Percentiles rank a stretch among this genome's conserved stretches.
These are phyloP conservation scores for Corylus heterophylla DNA, from an alignment of 306 rosid species.

Conservation along the genomic window DNA sequence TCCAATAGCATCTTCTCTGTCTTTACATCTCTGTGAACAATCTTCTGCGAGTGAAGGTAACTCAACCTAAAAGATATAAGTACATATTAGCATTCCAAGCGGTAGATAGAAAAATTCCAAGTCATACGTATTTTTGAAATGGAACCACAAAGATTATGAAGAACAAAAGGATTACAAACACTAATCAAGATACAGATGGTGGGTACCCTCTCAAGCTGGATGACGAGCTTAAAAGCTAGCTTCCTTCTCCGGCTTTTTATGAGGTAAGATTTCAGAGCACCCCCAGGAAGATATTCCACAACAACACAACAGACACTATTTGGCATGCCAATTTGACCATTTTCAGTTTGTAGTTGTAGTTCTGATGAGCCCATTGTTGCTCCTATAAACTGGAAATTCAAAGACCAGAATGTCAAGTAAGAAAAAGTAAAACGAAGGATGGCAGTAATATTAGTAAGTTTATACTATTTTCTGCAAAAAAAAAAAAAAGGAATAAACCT, in stretches of 20 bases:
- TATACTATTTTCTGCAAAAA: too few species aligned
- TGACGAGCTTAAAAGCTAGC: conserved; percentile 83
- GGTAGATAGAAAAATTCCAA: not conserved
- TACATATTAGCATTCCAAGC: not conserved
- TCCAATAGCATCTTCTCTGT: conserved; percentile 96
- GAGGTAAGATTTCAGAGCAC: conserved; percentile 75
- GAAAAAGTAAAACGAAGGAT: conserved; percentile 1
- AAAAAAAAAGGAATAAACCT: not conserved
- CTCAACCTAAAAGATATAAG: conserved; percentile 66
- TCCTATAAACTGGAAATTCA: conserved; percentile 75
- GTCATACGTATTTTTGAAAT: conserved; percentile 10
- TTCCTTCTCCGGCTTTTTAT: conserved; percentile 93
- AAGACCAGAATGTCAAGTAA: conserved; percentile 14
- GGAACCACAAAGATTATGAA: conserved; percentile 23
- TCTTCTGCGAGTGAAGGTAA: conserved; percentile 93
- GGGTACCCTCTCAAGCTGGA: conserved; percentile 95
- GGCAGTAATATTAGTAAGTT: not conserved
- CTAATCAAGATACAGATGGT: not conserved
- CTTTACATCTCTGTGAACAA: conserved; percentile 97
- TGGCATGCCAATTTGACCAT: conserved; percentile 86
- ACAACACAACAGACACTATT: conserved; percentile 88
- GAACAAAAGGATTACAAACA: conserved; percentile 8
- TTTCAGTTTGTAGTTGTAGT: conserved; percentile 86
- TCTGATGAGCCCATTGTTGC: conserved; percentile 95
- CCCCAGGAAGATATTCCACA: conserved; percentile 95